Base-by-base conservation (phyloP, 306 rosid genomes). In the Trichosanthes truncata region DNA sequence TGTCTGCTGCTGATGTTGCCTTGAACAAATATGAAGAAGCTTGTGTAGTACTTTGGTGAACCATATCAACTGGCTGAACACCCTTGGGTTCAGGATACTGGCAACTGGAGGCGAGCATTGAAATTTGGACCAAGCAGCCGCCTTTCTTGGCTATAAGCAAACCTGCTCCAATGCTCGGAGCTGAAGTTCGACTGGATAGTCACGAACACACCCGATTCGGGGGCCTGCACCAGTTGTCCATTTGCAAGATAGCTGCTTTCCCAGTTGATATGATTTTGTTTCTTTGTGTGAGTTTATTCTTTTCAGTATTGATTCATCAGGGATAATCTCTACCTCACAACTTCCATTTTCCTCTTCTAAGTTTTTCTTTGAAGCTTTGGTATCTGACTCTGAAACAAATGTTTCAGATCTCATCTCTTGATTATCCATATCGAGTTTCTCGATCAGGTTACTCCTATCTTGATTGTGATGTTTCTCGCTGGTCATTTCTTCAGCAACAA, bases 201-300 rank as follows among this genome's bases (percentile, higher is more conserved):
- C 97, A 75, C 97, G 84, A 2, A 95, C 93, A 13, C 98, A 95
- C 3, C 98, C 90, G 6, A 95, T 95, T 49, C 98, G 92, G 0
- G 98, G 98, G 36, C 98, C 98, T 0, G 97, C 98, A 45, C 98
- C 98, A 0, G 98, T 92, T 38, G 98, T 95, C 98, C 98, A 95
- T 83, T 91, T 92, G 88, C 89, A 92, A 1, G 98, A 92, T 74
- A 95, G 79, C 77, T 95, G 97, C 78, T 90, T 95, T 71, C 98
- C 98, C 45, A 95, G 52, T 77, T 95, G 98, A 71, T 84, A 95
- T 68, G 97, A 92, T 74, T 85, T 84, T 84, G 82, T 87, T 84
- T 79, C 95, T 81, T 90, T 95, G 55, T 74, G 95, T 5, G 98
- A 95, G 81, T 86, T 89, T 6, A 95, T 92, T 87, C 97, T 86